Evolutionary conservation across 2,329 filamentous ascomycete species (phyloP), one percentile per base, ranked within the genome.

Genomic region (Aspergillus brunneoviolaceus): DNA sequence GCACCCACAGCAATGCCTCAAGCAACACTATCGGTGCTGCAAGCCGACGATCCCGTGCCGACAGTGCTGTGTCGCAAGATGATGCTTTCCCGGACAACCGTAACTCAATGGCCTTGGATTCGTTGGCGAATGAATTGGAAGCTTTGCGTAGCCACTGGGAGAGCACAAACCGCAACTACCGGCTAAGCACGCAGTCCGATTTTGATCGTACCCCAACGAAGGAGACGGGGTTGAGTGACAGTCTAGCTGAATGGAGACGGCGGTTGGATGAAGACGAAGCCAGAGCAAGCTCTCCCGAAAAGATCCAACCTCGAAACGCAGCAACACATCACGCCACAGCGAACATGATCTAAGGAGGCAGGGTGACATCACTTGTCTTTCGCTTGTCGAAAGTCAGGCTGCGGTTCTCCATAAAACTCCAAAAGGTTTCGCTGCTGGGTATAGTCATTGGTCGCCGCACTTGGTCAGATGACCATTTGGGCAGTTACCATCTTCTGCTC

Each of bases 121-220:
- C 89, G 65, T 85, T 99, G 25, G 94, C 95, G 11, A 92, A 87
- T 64, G 95, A 99, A 79, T 86, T 99, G 7, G 95, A 99, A 74
- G 90, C 91, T 12, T 82, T 99, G 51, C 87, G 94, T 55, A 91
- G 83, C 55, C 93, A 97, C 70, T 99, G 95, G 95, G 92, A 98
- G 78, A 91, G 89, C 45, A 96, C 92, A 12, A 97, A 94, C 79
- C 95, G 96, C 77, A 96, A 91, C 70, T 97, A 98, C 76, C 89
- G 95, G 25, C 80, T 97, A 49, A 96, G 91, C 76, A 93, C 89
- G 70, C 87, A 90, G 55, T 96, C 96, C 69, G 93, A 97, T 72
- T 93, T 96, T 68, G 93, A 96, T 59, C 80, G 78, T 51, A 81
- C 80, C 2, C 79, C 79, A 16, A 80, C 79, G 14, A 79, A 77